A percentile compares a stretch with the other conserved stretches of the same genome.
Evolutionary conservation across 2,329 filamentous ascomycete species (phyloP).

Genomic region (Ceratocystis eucalypticola): DNA sequence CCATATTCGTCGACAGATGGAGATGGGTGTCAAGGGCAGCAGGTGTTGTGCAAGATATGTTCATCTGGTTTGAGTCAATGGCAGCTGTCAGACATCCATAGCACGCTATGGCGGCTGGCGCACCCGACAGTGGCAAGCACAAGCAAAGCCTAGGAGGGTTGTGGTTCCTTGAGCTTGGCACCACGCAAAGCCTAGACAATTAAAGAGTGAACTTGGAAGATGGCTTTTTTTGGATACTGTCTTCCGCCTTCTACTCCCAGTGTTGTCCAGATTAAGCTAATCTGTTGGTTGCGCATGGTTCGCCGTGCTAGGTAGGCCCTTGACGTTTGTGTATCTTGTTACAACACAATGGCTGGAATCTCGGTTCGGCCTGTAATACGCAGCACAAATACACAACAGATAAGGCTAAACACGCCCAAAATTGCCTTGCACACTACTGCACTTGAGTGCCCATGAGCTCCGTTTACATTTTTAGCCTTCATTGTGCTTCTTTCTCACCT

Average conservation of each 20-base stretch:
- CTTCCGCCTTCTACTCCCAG: not conserved
- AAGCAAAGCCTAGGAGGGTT: not conserved
- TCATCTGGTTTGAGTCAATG: constrained; percentile 8
- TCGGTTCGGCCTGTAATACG: constrained; percentile 3
- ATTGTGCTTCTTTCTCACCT: constrained; percentile 30
- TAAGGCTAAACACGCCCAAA: constrained; percentile 1
- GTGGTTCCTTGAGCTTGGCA: not conserved
- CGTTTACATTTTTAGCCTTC: not conserved
- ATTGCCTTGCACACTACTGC: not conserved
- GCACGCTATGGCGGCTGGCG: not conserved
- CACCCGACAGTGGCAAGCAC: not conserved
- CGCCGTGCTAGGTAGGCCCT: not conserved
- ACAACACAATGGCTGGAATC: not conserved
- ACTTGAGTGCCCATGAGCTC: not conserved
- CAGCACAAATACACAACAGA: not conserved
- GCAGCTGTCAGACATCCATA: constrained; percentile 1
- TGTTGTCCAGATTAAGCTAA: not conserved
- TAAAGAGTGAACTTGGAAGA: not conserved
- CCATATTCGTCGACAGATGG: constrained; percentile 15
- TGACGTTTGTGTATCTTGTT: not conserved
- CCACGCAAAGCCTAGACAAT: not conserved
- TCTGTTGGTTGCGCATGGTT: not conserved
- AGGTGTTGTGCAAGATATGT: constrained; percentile 15
- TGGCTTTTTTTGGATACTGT: not conserved
- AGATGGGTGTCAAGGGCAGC: not conserved